phyloP scores from a whole-genome alignment of 2,329 filamentous ascomycete genomes.

The Hypoxylon sp. region DNA sequence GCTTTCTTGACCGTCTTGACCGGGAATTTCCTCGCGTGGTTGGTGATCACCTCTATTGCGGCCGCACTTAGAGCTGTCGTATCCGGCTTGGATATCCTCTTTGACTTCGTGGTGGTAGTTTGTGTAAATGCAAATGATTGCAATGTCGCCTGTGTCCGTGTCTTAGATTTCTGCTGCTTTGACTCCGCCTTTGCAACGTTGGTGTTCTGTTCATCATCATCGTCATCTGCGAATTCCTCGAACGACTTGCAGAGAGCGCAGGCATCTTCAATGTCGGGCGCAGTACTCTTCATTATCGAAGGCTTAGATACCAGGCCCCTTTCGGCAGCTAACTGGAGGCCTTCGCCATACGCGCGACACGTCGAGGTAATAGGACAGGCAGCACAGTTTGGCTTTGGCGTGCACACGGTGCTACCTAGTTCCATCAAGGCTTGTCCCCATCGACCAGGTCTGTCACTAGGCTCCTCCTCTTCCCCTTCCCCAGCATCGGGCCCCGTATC shows the following conservation, averaged over 20 bases:
- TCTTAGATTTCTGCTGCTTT: slow-evolving; percentile 27
- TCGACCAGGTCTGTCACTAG: slow-evolving; percentile 68
- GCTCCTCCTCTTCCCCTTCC: slow-evolving; percentile 34
- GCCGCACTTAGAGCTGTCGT: slow-evolving; percentile 40
- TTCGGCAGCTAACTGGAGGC: slow-evolving; percentile 53
- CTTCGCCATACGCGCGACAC: slow-evolving; percentile 68
- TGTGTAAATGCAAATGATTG: slow-evolving; percentile 51
- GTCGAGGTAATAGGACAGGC: slow-evolving; percentile 66
- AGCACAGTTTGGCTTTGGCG: slow-evolving; percentile 70
- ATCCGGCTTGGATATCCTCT: slow-evolving; percentile 3
- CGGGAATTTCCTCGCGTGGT: slow-evolving; percentile 67
- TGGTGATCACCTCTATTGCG: slow-evolving; percentile 56
- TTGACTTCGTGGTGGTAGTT: slow-evolving; percentile 33
- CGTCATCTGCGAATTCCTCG: slow-evolving; percentile 54
- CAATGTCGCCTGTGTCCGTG: slow-evolving; percentile 48
- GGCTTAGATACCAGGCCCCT: slow-evolving; percentile 37
- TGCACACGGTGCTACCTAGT: slow-evolving; percentile 74
- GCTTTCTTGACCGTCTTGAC: slow-evolving; percentile 67
- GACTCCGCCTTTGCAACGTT: slow-evolving; percentile 14
- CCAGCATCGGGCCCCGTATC: slow-evolving; percentile 30
- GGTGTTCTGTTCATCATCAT: slow-evolving; percentile 17
- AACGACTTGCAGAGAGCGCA: slow-evolving; percentile 66
- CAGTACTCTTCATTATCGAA: neutral
- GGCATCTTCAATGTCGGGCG: slow-evolving; percentile 65
- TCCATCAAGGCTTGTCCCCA: slow-evolving; percentile 79